Base-by-base conservation (phyloP, 345 rosid genomes). In the Salix viminalis region DNA sequence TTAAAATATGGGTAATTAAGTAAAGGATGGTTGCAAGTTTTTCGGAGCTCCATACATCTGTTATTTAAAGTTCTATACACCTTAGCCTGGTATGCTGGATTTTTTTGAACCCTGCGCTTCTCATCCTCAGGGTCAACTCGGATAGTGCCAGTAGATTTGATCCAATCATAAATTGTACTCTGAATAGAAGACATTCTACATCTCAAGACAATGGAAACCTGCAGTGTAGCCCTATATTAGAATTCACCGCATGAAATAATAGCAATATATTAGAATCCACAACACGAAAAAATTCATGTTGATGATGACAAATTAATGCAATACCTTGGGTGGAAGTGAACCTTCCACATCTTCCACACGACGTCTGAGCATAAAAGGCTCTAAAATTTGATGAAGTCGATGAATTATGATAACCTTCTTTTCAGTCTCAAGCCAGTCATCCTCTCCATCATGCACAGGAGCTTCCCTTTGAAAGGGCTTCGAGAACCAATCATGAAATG, bases 341-440 rank as follows among this genome's bases (percentile, higher is more conserved):
- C 99, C 97, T 87, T 96, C 99, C 79, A 96, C 99, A 83, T 96
- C 99, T 87, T 96, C 97, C 70, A 96, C 97, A 48, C 98, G 99
- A 7, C 99, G 97, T 75, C 99, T 92, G 73, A 96, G 98, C 99
- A 96, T 96, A 87, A 96, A 96, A 56, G 99, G 99, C 88, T 96
- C 99, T 79, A 96, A 84, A 77, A 96, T 96, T 84, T 96, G 99
- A 89, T 96, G 99, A 85, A 96, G 99, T 42, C 99, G 88, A 76
- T 96, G 99, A 83, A 96, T 96, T 77, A 96, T 88, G 79, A 96
- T 96, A 39, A 96, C 99, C 84, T 96, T 96, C 88, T 96, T 96
- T 79, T 96, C 99, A 67, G 98, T 96, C 90, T 96, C 99, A 79
- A 96, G 97, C 99, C 99, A 96, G 84, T 96, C 99, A 83, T 96